Conservation (phyloP, 2,329 filamentous ascomycete genomes). For the Bretziella fagacearum region DNA sequence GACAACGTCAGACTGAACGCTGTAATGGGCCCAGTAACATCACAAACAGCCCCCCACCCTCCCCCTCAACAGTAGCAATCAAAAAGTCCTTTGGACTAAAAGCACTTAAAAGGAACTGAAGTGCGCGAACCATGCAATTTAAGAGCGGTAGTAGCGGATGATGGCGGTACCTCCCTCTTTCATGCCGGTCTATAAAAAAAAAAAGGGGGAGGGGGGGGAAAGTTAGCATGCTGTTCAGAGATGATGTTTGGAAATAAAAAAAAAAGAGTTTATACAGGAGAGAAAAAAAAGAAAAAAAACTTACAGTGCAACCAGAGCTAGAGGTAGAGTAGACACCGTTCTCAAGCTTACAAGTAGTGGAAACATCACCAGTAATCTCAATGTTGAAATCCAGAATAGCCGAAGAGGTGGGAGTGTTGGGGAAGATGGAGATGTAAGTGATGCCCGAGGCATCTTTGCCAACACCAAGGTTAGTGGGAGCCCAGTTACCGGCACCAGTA, state of each 20-base stretch:
- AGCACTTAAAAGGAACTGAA: too few species aligned
- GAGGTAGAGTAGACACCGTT: slow-evolving; percentile 43
- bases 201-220: too few species aligned
- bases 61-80: background rate
- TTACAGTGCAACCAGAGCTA: slow-evolving; percentile 61
- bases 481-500: slow-evolving; percentile 60
- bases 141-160: slow-evolving; percentile 27
- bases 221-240: too few species aligned
- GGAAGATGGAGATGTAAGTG: slow-evolving; percentile 72
- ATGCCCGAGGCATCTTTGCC: slow-evolving; percentile 46
- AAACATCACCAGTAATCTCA: slow-evolving; percentile 51
- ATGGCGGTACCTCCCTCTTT: slow-evolving; percentile 25
- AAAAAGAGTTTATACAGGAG: too few species aligned
- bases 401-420: slow-evolving; percentile 59
- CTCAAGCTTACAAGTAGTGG: slow-evolving; percentile 44
- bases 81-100: background rate
- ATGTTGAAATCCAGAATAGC: slow-evolving; percentile 63
- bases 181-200: slow-evolving; percentile 26
- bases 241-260: too few species aligned
- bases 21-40: background rate
- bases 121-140: slow-evolving; percentile 1
- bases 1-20: background rate
- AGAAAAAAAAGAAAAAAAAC: slow-evolving; percentile 23
- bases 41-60: too few species aligned
- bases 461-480: slow-evolving; percentile 71